Conservation (phyloP, 2,329 filamentous ascomycete species). For the Arthroderma sp. region DNA sequence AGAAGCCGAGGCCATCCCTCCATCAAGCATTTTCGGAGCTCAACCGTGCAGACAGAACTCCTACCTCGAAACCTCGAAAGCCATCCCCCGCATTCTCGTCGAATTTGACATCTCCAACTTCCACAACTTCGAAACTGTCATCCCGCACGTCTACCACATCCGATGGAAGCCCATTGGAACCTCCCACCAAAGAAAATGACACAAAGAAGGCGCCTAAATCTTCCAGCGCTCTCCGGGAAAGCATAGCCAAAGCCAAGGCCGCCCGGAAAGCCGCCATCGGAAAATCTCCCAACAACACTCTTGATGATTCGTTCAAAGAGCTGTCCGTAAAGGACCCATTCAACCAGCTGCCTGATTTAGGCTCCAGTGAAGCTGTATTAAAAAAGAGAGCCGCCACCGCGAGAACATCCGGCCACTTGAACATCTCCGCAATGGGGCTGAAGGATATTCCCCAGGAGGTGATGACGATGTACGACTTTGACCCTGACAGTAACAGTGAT, state of each 20-base stretch:
- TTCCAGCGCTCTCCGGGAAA: conserved; percentile 69
- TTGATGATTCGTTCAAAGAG: conserved; percentile 36
- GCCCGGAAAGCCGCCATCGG: conserved; percentile 46
- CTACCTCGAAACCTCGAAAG: conserved; percentile 26
- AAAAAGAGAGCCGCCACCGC: conserved; percentile 60
- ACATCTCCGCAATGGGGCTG: conserved; percentile 73
- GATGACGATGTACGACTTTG: conserved; percentile 77
- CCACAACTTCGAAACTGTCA: conserved; percentile 19
- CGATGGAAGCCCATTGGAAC: conserved; percentile 19
- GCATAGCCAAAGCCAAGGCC: conserved; percentile 85
- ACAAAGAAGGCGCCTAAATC: conserved; percentile 47
- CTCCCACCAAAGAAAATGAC: conserved; percentile 18
- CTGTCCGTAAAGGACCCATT: conserved; percentile 33
- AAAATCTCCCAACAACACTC: conserved; percentile 9
- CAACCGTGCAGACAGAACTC: conserved; percentile 20
- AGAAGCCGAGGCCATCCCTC: conserved; percentile 36
- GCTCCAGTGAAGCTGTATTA: conserved; percentile 52
- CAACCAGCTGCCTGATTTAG: conserved; percentile 47
- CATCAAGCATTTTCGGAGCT: conserved; percentile 35
- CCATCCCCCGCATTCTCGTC: conserved; percentile 19
- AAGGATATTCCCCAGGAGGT: conserved; percentile 71
- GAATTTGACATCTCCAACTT: conserved; percentile 19
- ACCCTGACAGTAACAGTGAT: conserved; percentile 49
- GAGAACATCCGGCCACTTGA: conserved; percentile 65
- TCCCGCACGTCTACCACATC: conserved; percentile 18